Evolutionary conservation across 345 rosid genomes (phyloP), one percentile per base, ranked within the genome.

Genomic region (Combretum micranthum): DNA sequence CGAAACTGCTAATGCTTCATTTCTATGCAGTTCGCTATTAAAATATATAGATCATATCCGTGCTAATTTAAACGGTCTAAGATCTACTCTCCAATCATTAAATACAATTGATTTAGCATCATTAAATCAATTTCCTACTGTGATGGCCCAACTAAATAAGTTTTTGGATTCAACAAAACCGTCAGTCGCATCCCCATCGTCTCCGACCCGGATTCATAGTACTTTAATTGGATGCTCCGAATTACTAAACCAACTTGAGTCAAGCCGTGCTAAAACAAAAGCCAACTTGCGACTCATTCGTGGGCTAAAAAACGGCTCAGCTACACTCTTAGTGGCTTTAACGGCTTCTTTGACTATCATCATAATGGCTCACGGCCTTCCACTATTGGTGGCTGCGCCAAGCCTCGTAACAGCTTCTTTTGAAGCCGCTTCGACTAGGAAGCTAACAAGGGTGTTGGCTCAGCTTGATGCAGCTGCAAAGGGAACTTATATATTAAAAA

Each of bases 381-480:
- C 94, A 0, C 60, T 85, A 59, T 20, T 87, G 19, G 79, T 87
- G 59, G 84, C 91, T 19, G 75, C 81, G 4, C 97, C 97, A 0
- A 57, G 77, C 39, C 59, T 85, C 0, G 19, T 76, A n/a, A 59
- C 67, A 13, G 78, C 66, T 19, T 65, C 82, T 2, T 20, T 76
- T 13, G 64, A 75, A 68, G 53, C 71, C 48, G 65, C 64, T 37
- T 73, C 83, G 11, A 65, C 66, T 6, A 72, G 58, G 55, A 76
- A 65, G 73, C 63, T 85, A 1, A 69, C 14, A 1, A 79, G 64
- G 61, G 72, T 60, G 13, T 62, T 69, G 39, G 71, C 77, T 65
- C 83, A 77, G 53, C 75, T 90, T 0, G 91, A 85, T 47, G 74
- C 76, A 4, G 97, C 94, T 16, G 94, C 94, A 0, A 90, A 85